Conservation (phyloP, 768 basidiomycete species). For the Mycena haematopus region DNA sequence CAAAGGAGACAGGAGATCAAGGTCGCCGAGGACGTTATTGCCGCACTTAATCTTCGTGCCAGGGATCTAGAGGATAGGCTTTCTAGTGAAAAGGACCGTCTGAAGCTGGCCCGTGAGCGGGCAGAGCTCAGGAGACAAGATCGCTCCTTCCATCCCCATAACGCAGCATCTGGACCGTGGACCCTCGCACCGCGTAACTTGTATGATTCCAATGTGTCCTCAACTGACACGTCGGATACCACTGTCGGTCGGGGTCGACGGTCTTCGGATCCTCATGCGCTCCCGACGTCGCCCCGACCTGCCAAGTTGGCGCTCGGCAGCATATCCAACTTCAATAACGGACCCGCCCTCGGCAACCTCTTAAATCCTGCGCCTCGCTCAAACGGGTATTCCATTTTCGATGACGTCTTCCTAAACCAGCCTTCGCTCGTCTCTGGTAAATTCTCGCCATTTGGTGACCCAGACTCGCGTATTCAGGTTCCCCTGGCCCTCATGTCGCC, state of each 20-base stretch:
- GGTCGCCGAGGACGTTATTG: slow-evolving; percentile 69
- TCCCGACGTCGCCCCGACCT: slow-evolving; percentile 36
- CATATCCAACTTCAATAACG: slow-evolving; percentile 34
- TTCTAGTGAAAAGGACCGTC: slow-evolving; percentile 62
- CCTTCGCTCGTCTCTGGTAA: slow-evolving; percentile 35
- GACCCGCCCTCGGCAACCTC: slow-evolving; percentile 22
- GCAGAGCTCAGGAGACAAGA: slow-evolving; percentile 57
- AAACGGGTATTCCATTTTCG: slow-evolving; percentile 49
- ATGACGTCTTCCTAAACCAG: slow-evolving; percentile 43
- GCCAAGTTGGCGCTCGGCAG: slow-evolving; percentile 40
- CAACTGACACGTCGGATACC: slow-evolving; percentile 25
- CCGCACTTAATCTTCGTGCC: slow-evolving; percentile 66
- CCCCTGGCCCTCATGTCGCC: slow-evolving; percentile 43
- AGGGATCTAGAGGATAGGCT: slow-evolving; percentile 79
- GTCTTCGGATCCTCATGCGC: slow-evolving; percentile 27
- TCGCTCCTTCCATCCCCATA: slow-evolving; percentile 42
- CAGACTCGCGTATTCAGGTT: slow-evolving; percentile 34
- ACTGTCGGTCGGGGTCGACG: slow-evolving; percentile 11
- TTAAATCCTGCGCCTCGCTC: slow-evolving; percentile 35
- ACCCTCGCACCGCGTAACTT: slow-evolving; percentile 15
- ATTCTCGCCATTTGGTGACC: slow-evolving; percentile 64
- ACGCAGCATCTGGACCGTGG: slow-evolving; percentile 33
- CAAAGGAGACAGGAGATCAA: slow-evolving; percentile 65
- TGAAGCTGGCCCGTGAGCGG: slow-evolving; percentile 64
- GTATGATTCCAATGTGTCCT: slow-evolving; percentile 26